phyloP scores from a whole-genome alignment of 2,329 filamentous ascomycete genomes.

The Neoscytalidium dimidiatum region DNA sequence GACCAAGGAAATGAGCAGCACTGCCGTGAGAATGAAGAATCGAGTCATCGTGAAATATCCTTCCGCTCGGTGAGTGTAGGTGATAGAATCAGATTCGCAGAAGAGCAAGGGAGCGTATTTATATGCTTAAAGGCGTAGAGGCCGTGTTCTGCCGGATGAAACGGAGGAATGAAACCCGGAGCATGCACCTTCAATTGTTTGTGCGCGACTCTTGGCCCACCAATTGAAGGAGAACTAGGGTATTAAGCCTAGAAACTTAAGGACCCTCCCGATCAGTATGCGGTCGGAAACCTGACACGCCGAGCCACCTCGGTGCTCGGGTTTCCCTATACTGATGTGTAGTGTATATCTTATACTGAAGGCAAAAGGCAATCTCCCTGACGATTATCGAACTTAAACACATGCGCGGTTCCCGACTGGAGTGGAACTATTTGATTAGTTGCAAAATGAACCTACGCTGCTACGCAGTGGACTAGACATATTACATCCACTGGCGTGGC shows the following conservation, averaged over 20 bases:
- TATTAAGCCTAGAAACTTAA: background rate
- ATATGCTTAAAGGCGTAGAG: background rate
- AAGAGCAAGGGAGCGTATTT: background rate
- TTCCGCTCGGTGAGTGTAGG: background rate
- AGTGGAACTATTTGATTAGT: background rate
- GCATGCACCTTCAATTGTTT: background rate
- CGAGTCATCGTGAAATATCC: conserved; percentile 36
- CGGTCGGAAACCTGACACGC: conserved; percentile 5
- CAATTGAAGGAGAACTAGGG: background rate
- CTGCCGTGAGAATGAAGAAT: conserved; percentile 40
- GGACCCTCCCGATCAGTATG: background rate
- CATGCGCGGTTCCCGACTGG: background rate
- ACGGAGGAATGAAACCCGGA: too few species aligned
- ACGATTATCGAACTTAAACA: background rate
- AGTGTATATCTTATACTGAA: too few species aligned
- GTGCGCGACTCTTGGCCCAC: background rate
- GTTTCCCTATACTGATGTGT: background rate
- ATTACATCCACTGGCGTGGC: background rate
- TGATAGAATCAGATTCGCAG: background rate
- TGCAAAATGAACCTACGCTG: background rate
- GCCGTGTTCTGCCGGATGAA: background rate
- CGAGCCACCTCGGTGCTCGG: background rate
- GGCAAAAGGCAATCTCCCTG: too few species aligned
- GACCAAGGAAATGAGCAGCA: conserved; percentile 41
- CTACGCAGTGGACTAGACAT: background rate